Percentiles rank a stretch among this genome's conserved stretches.
These are phyloP conservation scores for Manihot esculenta DNA, from an alignment of 441 rosid genomes.

Conservation along the genomic window DNA sequence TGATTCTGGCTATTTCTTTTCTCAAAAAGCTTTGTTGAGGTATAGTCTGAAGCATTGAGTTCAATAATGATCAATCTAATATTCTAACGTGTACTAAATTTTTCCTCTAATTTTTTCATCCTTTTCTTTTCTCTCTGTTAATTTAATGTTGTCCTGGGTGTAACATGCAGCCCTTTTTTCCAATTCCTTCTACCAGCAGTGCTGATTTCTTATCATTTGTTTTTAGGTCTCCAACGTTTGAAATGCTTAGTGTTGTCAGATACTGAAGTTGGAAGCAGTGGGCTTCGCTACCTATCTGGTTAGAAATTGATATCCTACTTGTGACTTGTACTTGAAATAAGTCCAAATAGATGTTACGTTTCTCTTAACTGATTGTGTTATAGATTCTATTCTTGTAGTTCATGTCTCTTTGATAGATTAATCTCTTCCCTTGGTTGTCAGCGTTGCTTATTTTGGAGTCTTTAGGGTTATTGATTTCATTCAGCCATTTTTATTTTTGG, in stretches of 20 bases:
- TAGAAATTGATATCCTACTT: slow-evolving; percentile 22
- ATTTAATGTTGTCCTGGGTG: neutral
- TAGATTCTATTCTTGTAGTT: neutral
- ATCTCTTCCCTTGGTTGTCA: neutral
- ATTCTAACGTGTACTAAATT: neutral
- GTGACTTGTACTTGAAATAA: neutral
- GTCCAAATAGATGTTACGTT: neutral
- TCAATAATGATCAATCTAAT: neutral
- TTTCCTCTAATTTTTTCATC: neutral
- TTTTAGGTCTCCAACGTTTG: slow-evolving; percentile 50
- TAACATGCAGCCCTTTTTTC: neutral
- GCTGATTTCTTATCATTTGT: too few species aligned
- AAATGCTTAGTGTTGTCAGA: slow-evolving; percentile 92
- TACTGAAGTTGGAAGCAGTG: slow-evolving; percentile 78
- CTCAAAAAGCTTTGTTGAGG: neutral
- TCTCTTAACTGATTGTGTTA: neutral
- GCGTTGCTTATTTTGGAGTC: neutral
- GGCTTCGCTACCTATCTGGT: slow-evolving; percentile 87
- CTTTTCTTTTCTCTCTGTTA: too few species aligned
- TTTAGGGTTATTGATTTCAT: neutral
- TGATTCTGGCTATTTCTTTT: neutral
- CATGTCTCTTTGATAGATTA: neutral
- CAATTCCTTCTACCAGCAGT: too few species aligned
- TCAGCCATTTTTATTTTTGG: neutral
- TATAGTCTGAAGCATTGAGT: too few species aligned